Percentiles rank a stretch among this genome's conserved stretches.
phyloP scores from a whole-genome alignment of 1,284 basidiomycete species.

The Puccinia polysora region DNA sequence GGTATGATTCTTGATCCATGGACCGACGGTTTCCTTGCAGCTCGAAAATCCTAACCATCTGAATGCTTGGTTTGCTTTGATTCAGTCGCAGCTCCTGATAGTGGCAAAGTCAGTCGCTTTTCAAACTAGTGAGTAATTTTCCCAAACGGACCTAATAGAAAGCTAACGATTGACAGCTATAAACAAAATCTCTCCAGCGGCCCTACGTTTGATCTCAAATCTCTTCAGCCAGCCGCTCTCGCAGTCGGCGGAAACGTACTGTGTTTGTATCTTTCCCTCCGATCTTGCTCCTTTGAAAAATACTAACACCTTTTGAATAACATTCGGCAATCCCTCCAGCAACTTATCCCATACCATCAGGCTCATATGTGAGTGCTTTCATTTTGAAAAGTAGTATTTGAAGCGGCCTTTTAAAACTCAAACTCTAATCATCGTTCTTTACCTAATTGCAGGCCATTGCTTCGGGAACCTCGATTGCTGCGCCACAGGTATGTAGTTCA shows the following conservation, averaged over 20 bases:
- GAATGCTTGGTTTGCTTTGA: not conserved
- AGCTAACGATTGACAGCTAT: not conserved
- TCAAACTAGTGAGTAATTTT: conserved; percentile 36
- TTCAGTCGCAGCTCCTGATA: conserved; percentile 34
- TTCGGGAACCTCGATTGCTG: conserved; percentile 41
- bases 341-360: conserved; percentile 32
- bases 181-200: conserved; percentile 9
- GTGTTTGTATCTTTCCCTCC: conserved; percentile 19
- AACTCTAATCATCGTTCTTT: not conserved
- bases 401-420: not conserved
- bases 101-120: conserved; percentile 40
- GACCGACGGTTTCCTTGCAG: not conserved
- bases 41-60: not conserved
- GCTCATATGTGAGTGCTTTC: conserved; percentile 31
- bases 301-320: not conserved
- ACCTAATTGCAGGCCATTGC: conserved; percentile 24
- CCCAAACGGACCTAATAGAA: not conserved
- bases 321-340: not conserved
- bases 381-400: not conserved
- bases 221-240: conserved; percentile 35
- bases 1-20: not conserved
- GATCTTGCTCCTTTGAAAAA: not conserved
- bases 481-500: conserved; percentile 18
- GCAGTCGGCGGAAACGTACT: conserved; percentile 42
- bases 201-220: conserved; percentile 36